phyloP scores from a whole-genome alignment of 352 stramenopile genomes.

The Thalassiosira pacifica region DNA sequence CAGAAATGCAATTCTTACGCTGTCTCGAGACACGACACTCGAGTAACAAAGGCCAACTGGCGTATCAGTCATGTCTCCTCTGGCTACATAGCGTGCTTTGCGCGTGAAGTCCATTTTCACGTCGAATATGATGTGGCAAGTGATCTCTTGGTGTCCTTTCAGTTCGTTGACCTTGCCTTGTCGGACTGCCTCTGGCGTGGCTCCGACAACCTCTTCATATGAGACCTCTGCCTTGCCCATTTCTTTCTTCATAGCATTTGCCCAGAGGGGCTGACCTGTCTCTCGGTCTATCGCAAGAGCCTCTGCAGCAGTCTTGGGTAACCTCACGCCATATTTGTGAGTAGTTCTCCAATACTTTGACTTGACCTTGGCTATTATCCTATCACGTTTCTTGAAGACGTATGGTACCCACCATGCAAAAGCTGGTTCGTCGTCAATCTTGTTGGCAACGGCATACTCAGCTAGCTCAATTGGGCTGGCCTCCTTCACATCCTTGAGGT shows the following conservation, averaged over 20 bases:
- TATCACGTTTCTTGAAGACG: conserved; percentile 14
- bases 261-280: conserved; percentile 63
- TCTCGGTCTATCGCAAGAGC: conserved; percentile 58
- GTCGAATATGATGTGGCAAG: conserved; percentile 73
- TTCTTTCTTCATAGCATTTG: conserved; percentile 67
- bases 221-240: conserved; percentile 72
- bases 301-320: conserved; percentile 54
- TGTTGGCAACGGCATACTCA: neutral
- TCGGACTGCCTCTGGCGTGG: too few species aligned
- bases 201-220: too few species aligned
- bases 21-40: too few species aligned
- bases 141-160: conserved; percentile 56
- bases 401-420: neutral
- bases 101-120: conserved; percentile 70
- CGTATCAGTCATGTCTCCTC: conserved; percentile 52
- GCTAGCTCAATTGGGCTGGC: conserved; percentile 3
- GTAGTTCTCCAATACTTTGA: conserved; percentile 45
- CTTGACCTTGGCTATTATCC: conserved; percentile 44
- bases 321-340: conserved; percentile 46
- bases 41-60: too few species aligned
- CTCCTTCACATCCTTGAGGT: conserved; percentile 22
- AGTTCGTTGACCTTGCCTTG: too few species aligned
- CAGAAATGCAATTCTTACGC: conserved; percentile 60
- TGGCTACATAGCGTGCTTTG: conserved; percentile 66
- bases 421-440: conserved; percentile 5